These are phyloP conservation scores for Nothophaeocryptopus gaeumannii DNA, from an alignment of 2,329 filamentous ascomycete genomes.

Conservation along the genomic window DNA sequence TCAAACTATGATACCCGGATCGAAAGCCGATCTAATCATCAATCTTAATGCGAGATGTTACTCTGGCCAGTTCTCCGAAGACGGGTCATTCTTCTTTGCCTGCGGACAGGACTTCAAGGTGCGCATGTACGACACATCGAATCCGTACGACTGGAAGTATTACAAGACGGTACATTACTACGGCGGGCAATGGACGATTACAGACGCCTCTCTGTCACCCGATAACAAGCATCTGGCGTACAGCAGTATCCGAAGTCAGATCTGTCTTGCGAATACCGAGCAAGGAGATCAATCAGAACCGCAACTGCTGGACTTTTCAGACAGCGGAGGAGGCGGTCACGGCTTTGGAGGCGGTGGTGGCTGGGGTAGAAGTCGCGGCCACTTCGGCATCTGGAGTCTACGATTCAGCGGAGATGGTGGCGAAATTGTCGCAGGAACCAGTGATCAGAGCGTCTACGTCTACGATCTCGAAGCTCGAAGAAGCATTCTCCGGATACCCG, in stretches of 20 bases:
- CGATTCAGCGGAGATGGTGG: conserved; percentile 89
- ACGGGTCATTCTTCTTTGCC: conserved; percentile 95
- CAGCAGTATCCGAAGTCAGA: conserved; percentile 78
- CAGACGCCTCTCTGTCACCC: conserved; percentile 84
- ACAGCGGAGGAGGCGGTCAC: conserved; percentile 42
- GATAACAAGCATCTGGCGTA: conserved; percentile 92
- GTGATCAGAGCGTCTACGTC: conserved; percentile 73
- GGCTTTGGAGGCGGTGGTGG: conserved; percentile 28
- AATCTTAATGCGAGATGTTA: conserved; percentile 85
- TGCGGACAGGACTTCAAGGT: conserved; percentile 91
- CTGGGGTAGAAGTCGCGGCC: conserved; percentile 29
- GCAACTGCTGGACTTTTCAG: conserved; percentile 70
- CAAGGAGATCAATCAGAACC: conserved; percentile 78
- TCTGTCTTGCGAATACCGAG: conserved; percentile 84
- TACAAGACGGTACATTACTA: conserved; percentile 95
- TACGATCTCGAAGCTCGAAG: conserved; percentile 84
- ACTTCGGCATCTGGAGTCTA: conserved; percentile 69
- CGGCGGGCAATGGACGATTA: conserved; percentile 91
- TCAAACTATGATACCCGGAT: conserved; percentile 73
- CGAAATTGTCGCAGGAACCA: conserved; percentile 87
- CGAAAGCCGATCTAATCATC: conserved; percentile 78
- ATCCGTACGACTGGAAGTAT: conserved; percentile 91
- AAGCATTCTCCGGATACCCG: conserved; percentile 70
- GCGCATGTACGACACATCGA: conserved; percentile 95
- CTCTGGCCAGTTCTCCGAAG: conserved; percentile 92